Conservation (phyloP, 1,139 yeast species). For the Zygotorulaspora mrakii region DNA sequence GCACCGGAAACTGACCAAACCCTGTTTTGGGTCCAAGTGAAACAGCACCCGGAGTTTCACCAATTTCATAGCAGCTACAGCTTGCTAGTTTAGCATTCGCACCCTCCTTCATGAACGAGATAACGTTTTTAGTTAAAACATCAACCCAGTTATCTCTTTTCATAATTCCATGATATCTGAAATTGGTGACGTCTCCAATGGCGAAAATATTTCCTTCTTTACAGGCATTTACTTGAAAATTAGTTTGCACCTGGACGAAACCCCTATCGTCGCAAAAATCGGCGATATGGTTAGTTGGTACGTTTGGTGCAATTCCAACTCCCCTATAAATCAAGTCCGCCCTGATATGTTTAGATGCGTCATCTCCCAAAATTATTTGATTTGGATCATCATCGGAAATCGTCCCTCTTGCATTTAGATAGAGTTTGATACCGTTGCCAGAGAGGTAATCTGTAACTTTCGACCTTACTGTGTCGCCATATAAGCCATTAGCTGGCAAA, state of each 20-base stretch:
- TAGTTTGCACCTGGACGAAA: slow-evolving; percentile 6
- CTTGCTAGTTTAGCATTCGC: not conserved
- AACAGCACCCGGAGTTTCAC: not conserved
- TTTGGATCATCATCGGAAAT: slow-evolving; percentile 4
- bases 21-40: slow-evolving; percentile 5
- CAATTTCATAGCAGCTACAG: not conserved
- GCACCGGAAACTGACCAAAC: slow-evolving; percentile 2
- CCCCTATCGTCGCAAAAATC: slow-evolving; percentile 5
- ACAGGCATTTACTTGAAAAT: slow-evolving; percentile 5
- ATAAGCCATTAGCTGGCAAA: slow-evolving; percentile 4
- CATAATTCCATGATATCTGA: slow-evolving; percentile 8
- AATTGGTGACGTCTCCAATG: slow-evolving; percentile 11
- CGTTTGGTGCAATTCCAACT: slow-evolving; percentile 4
- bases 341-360: not conserved
- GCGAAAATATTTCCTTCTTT: slow-evolving; percentile 8
- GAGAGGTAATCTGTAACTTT: slow-evolving; percentile 5
- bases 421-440: slow-evolving; percentile 2
- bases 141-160: slow-evolving; percentile 12
- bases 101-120: slow-evolving; percentile 1
- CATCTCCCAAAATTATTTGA: slow-evolving; percentile 1
- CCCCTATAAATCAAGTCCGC: slow-evolving; percentile 6
- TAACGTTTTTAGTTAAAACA: slow-evolving; percentile 6
- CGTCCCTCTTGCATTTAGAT: slow-evolving; percentile 4
- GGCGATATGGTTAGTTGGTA: slow-evolving; percentile 5
- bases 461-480: slow-evolving; percentile 3